phyloP scores from a whole-genome alignment of 441 rosid species.

The Capsella rubella region DNA sequence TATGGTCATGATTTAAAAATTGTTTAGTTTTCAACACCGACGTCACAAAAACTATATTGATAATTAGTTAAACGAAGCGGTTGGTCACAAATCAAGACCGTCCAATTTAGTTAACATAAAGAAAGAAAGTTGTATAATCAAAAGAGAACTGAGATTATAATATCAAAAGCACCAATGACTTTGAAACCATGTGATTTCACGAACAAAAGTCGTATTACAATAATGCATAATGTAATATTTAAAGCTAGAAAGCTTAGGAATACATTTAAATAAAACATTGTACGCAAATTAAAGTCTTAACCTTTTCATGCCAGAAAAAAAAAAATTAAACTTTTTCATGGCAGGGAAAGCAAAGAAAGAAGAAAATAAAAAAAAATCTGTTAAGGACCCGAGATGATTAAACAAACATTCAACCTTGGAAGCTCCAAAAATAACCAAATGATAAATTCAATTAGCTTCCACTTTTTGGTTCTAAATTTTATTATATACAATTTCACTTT shows the following conservation, averaged over 20 bases:
- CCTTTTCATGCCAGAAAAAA: slow-evolving; percentile 29
- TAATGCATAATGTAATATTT: slow-evolving; percentile 32
- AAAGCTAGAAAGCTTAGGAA: slow-evolving; percentile 33
- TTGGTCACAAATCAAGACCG: slow-evolving; percentile 40
- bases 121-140: slow-evolving; percentile 8
- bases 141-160: slow-evolving; percentile 8
- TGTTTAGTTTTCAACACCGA: slow-evolving; percentile 5
- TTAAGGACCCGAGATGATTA: slow-evolving; percentile 40
- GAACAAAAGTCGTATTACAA: slow-evolving; percentile 45
- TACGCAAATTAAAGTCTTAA: slow-evolving; percentile 33
- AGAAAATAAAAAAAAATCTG: not conserved
- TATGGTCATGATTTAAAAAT: slow-evolving; percentile 22
- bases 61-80: slow-evolving; percentile 30
- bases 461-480: slow-evolving; percentile 20
- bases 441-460: slow-evolving; percentile 8
- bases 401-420: slow-evolving; percentile 49
- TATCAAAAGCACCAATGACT: slow-evolving; percentile 52
- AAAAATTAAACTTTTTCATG: slow-evolving; percentile 17
- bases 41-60: slow-evolving; percentile 29
- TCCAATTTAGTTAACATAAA: slow-evolving; percentile 39
- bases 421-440: slow-evolving; percentile 32
- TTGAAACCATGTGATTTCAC: slow-evolving; percentile 70
- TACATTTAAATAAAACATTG: slow-evolving; percentile 30
- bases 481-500: not conserved
- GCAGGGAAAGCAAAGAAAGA: not conserved